Evolutionary conservation across 225 moss, liverwort and hornwort genomes (phyloP), one percentile per base, ranked within the genome.

Genomic region (Ulota crispa): DNA sequence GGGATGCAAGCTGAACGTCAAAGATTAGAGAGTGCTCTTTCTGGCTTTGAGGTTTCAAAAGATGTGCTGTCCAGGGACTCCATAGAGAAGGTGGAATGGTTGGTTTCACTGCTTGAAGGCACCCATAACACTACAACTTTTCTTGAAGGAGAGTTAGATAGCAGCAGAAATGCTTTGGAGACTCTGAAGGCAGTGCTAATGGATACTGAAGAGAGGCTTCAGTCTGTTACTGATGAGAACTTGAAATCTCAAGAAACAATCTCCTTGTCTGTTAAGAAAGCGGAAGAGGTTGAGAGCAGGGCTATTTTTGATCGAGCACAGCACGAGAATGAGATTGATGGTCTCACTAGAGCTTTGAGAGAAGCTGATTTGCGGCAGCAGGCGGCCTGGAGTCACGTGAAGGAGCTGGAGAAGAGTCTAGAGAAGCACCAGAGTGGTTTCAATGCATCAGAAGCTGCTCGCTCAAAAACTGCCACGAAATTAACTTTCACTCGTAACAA

Each of bases 401-500:
- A 85, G 84, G 83, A 82, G 63, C 65, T 93, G 74, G 93, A 97
- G 87, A 85, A 85, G 41, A 41, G 64, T 52, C 10, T 97, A 60
- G 86, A 86, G 70, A 83, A 89, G 53, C 92, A 93, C 13, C 85
- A 92, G 76, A 82, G 41, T 76, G 81, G 85, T 71, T 79, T 94
- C 36, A 92, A 83, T 80, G 87, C 85, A 24, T 82, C 90, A 57
- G 97, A 97, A 85, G 83, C 81, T 45, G 89, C 93, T 47, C 93
- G 89, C 45, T 91, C 82, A 20, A 97, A 97, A 72, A 85, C 85
- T 60, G 82, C 87, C 30, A 79, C 89, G 50, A 97, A 95, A 86
- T 85, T 95, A 70, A 92, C 80, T 59, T 86, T 83, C 11, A 92
- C 95, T 54, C 90, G 90, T 57, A 94, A 89, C 79, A 97, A 93